These are phyloP conservation scores for Emericellopsis cladophorae DNA, from an alignment of 2,329 filamentous ascomycete genomes.

Conservation along the genomic window DNA sequence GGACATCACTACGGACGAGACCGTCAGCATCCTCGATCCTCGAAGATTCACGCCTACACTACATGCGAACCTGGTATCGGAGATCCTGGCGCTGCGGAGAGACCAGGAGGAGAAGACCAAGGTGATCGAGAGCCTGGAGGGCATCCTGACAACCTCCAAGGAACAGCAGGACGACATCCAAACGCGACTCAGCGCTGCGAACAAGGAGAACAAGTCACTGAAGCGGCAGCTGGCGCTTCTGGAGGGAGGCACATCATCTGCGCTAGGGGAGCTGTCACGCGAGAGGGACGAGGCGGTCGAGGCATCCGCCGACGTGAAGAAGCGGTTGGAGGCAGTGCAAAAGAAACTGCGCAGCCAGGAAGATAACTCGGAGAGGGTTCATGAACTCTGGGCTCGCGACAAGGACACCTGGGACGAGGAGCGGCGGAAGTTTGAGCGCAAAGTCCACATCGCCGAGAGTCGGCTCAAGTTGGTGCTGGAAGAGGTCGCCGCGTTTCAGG, in stretches of 20 bases:
- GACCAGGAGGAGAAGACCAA: constrained; percentile 85
- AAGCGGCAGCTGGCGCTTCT: constrained; percentile 78
- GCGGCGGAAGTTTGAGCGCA: constrained; percentile 68
- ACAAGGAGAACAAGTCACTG: constrained; percentile 66
- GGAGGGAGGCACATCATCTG: constrained; percentile 79
- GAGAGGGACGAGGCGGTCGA: constrained; percentile 81
- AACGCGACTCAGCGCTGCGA: constrained; percentile 44
- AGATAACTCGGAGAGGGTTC: constrained; percentile 67
- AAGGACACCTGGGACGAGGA: constrained; percentile 78
- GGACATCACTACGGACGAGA: constrained; percentile 53
- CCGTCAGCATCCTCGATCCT: constrained; percentile 67
- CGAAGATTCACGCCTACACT: constrained; percentile 89
- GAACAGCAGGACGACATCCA: constrained; percentile 64
- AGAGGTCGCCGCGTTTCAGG: constrained; percentile 65
- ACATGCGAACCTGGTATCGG: constrained; percentile 86
- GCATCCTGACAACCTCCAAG: constrained; percentile 54
- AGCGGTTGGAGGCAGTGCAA: constrained; percentile 64
- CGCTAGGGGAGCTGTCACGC: constrained; percentile 67
- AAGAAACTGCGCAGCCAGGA: constrained; percentile 70
- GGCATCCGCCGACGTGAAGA: constrained; percentile 56
- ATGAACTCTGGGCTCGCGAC: constrained; percentile 73
- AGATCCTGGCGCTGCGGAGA: constrained; percentile 75
- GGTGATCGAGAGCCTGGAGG: constrained; percentile 76
- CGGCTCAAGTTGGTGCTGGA: constrained; percentile 75
- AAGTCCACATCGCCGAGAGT: constrained; percentile 79